Percentiles rank a stretch among this genome's conserved stretches.
Conservation (phyloP, 495 filamentous ascomycete genomes). For the Aspergillus carlsbadensis region DNA sequence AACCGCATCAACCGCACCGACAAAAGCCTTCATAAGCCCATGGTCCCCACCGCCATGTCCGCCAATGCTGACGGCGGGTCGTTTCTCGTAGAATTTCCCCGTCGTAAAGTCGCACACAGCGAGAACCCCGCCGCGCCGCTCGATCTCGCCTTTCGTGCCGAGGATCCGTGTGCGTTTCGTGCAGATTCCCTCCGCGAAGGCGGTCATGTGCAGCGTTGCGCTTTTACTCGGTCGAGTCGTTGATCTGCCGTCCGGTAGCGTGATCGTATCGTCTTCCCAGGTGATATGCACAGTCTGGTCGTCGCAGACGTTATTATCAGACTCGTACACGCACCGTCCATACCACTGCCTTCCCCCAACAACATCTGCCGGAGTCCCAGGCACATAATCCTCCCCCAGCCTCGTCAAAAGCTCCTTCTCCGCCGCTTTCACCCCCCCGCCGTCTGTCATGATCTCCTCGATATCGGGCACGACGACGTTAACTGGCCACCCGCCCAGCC, state of each 20-base stretch:
- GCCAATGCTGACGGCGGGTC: conserved; percentile 36
- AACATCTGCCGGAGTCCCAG: conserved; percentile 34
- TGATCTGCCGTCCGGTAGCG: conserved; percentile 9
- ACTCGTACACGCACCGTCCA: conserved; percentile 90
- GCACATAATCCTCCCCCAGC: conserved; percentile 69
- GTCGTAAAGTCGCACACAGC: conserved; percentile 42
- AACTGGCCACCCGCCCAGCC: conserved; percentile 77
- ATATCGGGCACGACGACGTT: conserved; percentile 88
- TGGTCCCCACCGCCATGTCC: conserved; percentile 83
- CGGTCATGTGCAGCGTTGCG: conserved; percentile 91
- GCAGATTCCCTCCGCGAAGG: conserved; percentile 83
- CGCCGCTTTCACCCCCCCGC: conserved; percentile 16
- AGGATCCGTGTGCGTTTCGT: conserved; percentile 79
- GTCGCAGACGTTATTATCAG: conserved; percentile 86
- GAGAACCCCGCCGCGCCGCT: conserved; percentile 57
- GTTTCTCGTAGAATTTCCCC: conserved; percentile 21
- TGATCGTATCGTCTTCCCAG: conserved; percentile 57
- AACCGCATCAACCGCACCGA: conserved; percentile 77
- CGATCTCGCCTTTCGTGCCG: conserved; percentile 81
- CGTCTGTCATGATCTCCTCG: conserved; percentile 54
- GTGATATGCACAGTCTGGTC: conserved; percentile 83
- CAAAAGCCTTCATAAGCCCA: conserved; percentile 76
- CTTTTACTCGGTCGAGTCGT: conserved; percentile 61
- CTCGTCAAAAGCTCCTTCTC: conserved; percentile 27
- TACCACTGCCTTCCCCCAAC: conserved; percentile 76